Base-by-base conservation (phyloP, 768 basidiomycete genomes). In the Multifurca ochricompacta region DNA sequence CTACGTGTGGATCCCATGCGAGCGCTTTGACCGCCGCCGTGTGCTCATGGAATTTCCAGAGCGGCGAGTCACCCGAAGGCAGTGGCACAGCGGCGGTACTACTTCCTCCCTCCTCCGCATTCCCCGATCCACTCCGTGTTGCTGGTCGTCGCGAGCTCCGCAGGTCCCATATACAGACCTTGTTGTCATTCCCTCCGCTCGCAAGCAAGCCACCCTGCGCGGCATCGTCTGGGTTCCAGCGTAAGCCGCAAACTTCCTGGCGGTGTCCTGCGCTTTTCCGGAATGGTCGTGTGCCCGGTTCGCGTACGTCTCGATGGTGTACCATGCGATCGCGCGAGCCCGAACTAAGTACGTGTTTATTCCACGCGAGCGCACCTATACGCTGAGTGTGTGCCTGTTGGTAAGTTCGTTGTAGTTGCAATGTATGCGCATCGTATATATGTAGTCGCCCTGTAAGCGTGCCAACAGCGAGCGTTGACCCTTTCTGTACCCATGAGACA, bases 181-280 rank as follows among this genome's bases (percentile, higher is more conserved):
- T 97, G 71, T 99, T 99, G 70, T 99, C 95, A 67, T 99, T 99
- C 0, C 95, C 95, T 2, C 95, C 95, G 60, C 87, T 91, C 3
- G 95, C 95, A 4, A 99, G 78, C 28, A 76, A 76, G 7, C 83
- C 83, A 7, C 67, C 67, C 59, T 74, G 63, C 47, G 69, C 55
- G 34, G 73, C 70, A 39, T 73, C 74, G 36, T 77, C 74, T 11
- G 77, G 74, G 64, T 85, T 92, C 95, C 94, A 99, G 54, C 89
- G 85, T 40, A 99, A 70, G 3, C 95, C 95, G 66, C 95, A 99
- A 1, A 99, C 93, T 67, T 98, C 95, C 65, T 99, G 96, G 25
- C 85, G 73, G 65, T 92, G 90, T 0, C 85, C 88, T 0, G 79
- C 72, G 56, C 83, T 85, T 42, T 77, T 75, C 63, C 81, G 82